A percentile compares a stretch with the other conserved stretches of the same genome.
Evolutionary conservation across 345 rosid genomes (phyloP).

Genomic region (Cardamine occulta): DNA sequence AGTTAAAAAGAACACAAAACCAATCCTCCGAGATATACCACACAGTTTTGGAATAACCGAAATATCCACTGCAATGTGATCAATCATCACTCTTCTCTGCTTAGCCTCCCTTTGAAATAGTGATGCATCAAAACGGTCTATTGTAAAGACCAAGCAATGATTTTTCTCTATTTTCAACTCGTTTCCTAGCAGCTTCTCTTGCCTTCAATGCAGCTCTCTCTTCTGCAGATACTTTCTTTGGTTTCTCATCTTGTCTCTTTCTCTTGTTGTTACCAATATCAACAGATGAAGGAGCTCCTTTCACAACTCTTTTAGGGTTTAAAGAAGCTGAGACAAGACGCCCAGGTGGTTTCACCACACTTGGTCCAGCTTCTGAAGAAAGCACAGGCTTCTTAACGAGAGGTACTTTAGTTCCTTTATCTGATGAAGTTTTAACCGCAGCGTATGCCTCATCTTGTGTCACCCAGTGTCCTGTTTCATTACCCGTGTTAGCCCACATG

Average conservation of each 20-base stretch:
- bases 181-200: constrained; percentile 93
- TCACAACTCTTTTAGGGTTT: constrained; percentile 65
- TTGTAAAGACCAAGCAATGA: constrained; percentile 85
- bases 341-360: constrained; percentile 55
- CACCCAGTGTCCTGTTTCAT: constrained; percentile 86
- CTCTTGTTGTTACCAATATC: constrained; percentile 61
- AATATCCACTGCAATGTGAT: neutral
- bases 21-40: neutral
- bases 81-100: constrained; percentile 9
- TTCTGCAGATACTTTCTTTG: constrained; percentile 69
- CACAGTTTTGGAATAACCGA: neutral
- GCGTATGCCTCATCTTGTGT: constrained; percentile 82
- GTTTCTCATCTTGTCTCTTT: constrained; percentile 67
- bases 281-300: constrained; percentile 73
- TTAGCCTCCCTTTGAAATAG: neutral
- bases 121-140: constrained; percentile 49
- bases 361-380: constrained; percentile 43
- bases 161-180: constrained; percentile 92
- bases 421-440: constrained; percentile 47
- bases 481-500: constrained; percentile 29
- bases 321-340: constrained; percentile 63
- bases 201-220: constrained; percentile 87
- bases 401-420: constrained; percentile 47
- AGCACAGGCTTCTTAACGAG: constrained; percentile 46
- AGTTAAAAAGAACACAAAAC: constrained; percentile 2